phyloP scores from a whole-genome alignment of 2,329 filamentous ascomycete genomes.

The Pseudohalonectria lignicola region DNA sequence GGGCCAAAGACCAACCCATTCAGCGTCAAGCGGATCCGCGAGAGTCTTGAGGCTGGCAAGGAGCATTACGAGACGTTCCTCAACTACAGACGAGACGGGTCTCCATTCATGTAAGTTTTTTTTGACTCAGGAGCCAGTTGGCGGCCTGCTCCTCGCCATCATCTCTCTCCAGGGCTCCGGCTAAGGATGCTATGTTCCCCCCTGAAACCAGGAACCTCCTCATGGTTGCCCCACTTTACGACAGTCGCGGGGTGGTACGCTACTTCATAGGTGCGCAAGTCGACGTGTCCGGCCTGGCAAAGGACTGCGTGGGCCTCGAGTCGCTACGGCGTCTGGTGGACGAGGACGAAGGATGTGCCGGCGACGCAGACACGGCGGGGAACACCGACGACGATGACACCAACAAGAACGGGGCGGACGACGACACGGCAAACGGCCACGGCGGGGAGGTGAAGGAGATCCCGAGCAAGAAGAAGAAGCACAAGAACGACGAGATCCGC shows the following conservation, averaged over 20 bases:
- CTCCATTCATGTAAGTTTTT: constrained; percentile 49
- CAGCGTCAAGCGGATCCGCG: constrained; percentile 49
- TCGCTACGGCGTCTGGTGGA: constrained; percentile 40
- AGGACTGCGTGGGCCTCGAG: constrained; percentile 54
- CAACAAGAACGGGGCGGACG: neutral
- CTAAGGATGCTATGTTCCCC: neutral
- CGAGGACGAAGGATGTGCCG: constrained; percentile 10
- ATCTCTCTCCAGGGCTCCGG: neutral
- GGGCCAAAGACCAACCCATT: constrained; percentile 58
- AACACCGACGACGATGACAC: neutral
- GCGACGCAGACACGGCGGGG: neutral
- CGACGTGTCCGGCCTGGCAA: constrained; percentile 57
- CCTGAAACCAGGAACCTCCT: constrained; percentile 41
- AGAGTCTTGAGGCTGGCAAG: constrained; percentile 49
- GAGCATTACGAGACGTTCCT: constrained; percentile 66
- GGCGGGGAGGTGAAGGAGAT: constrained; percentile 14
- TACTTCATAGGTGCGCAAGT: constrained; percentile 65
- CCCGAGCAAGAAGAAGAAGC: constrained; percentile 6
- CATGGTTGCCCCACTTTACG: constrained; percentile 61
- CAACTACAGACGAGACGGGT: constrained; percentile 69
- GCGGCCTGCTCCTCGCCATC: neutral
- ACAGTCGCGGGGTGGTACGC: constrained; percentile 53
- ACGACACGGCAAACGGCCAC: constrained; percentile 10
- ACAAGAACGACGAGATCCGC: constrained; percentile 50
- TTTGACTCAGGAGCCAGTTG: too few species aligned